These are phyloP conservation scores for Talaromyces wortmannii DNA, from an alignment of 495 filamentous ascomycete genomes.

Conservation along the genomic window DNA sequence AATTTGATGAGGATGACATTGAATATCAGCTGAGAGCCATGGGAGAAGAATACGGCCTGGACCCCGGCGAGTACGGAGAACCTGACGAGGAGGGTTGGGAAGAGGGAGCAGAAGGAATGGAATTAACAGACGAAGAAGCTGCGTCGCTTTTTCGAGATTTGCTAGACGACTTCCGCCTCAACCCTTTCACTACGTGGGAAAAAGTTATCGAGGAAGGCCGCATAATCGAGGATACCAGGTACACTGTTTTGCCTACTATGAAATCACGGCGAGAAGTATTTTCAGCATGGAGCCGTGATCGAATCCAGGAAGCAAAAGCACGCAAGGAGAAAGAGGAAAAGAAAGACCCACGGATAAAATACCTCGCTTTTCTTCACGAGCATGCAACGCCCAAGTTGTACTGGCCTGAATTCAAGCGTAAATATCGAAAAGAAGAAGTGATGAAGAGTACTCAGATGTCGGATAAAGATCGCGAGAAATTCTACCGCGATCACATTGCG, in stretches of 20 bases:
- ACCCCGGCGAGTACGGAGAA: conserved; percentile 65
- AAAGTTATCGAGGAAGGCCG: conserved; percentile 74
- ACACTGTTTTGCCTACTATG: conserved; percentile 75
- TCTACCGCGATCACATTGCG: conserved; percentile 81
- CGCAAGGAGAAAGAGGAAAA: conserved; percentile 71
- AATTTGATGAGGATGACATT: conserved; percentile 95
- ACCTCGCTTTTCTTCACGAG: conserved; percentile 73
- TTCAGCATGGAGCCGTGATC: conserved; percentile 69
- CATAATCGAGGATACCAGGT: conserved; percentile 79
- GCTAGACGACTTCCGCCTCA: conserved; percentile 72
- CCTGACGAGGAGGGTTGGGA: conserved; percentile 59
- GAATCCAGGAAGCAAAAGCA: conserved; percentile 63
- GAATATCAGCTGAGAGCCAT: conserved; percentile 85
- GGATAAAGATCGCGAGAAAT: conserved; percentile 87
- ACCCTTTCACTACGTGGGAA: conserved; percentile 90
- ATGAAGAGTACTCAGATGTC: conserved; percentile 71
- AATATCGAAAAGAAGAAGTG: conserved; percentile 70
- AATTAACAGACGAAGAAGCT: conserved; percentile 61
- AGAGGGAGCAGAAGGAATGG: conserved; percentile 61
- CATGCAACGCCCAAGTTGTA: conserved; percentile 84
- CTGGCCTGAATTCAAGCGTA: conserved; percentile 93
- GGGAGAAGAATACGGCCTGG: conserved; percentile 69
- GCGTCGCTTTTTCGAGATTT: conserved; percentile 77
- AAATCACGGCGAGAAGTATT: conserved; percentile 75
- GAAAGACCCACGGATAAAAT: conserved; percentile 78